phyloP scores from a whole-genome alignment of 768 basidiomycete species.

The Russula sp. region DNA sequence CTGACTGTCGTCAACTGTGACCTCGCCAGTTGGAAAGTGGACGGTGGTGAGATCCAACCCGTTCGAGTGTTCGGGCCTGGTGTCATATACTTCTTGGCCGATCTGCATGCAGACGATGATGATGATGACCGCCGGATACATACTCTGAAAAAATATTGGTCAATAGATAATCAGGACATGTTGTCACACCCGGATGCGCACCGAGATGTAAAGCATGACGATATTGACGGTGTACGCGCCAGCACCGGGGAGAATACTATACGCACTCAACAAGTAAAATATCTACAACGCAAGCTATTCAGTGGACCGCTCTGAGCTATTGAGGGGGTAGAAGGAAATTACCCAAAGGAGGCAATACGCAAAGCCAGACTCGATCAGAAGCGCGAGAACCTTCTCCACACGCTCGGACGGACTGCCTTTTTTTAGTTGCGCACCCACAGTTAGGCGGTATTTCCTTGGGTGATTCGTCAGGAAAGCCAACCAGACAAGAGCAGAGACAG shows the following conservation, averaged over 20 bases:
- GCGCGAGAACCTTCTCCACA: slow-evolving; percentile 4
- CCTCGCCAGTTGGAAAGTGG: neutral
- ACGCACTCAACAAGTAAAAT: slow-evolving; percentile 11
- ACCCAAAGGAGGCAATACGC: slow-evolving; percentile 15
- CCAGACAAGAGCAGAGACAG: neutral
- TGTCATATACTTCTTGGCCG: neutral
- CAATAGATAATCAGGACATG: neutral
- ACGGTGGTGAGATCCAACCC: slow-evolving; percentile 6
- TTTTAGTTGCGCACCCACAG: slow-evolving; percentile 4
- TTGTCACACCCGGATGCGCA: neutral
- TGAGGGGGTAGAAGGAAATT: neutral
- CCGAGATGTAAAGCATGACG: slow-evolving; percentile 9
- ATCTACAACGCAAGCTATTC: neutral
- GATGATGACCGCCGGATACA: slow-evolving; percentile 14
- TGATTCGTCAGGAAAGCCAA: neutral
- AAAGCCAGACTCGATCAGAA: slow-evolving; percentile 16
- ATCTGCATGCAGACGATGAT: slow-evolving; percentile 13
- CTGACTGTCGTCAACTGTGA: neutral
- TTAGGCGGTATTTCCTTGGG: slow-evolving; percentile 4
- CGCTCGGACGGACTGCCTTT: slow-evolving; percentile 7
- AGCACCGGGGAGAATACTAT: slow-evolving; percentile 3
- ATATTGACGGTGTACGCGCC: slow-evolving; percentile 10
- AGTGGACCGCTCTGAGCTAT: neutral
- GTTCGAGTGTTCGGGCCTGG: neutral
- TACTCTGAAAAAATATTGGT: slow-evolving; percentile 1